Evolutionary conservation across 208 protist genomes (phyloP).

Genomic region (Polymyxa betae): DNA sequence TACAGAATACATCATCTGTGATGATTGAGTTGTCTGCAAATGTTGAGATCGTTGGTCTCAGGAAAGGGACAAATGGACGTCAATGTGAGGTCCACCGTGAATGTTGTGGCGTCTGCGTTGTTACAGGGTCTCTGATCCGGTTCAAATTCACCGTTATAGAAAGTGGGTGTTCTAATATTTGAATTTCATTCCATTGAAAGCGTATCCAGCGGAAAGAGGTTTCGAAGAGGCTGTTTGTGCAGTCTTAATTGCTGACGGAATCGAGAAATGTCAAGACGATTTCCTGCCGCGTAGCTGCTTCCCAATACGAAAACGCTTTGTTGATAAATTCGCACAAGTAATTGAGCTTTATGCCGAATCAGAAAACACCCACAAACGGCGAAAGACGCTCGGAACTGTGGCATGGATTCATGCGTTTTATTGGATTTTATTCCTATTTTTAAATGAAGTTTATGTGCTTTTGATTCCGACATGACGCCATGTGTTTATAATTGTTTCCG

Average conservation of each 20-base stretch:
- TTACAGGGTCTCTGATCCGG: neutral
- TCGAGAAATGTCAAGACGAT: neutral
- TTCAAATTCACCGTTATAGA: neutral
- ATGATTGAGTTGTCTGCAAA: neutral
- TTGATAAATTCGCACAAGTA: neutral
- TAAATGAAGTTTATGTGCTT: neutral
- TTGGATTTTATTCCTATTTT: neutral
- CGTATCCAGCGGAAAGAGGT: neutral
- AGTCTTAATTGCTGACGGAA: neutral
- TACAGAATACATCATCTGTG: too few species aligned
- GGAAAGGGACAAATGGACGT: neutral
- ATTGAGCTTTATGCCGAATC: neutral
- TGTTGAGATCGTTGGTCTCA: neutral
- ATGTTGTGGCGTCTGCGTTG: neutral
- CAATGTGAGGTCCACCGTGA: neutral
- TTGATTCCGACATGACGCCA: neutral
- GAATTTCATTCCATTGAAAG: neutral
- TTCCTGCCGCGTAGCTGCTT: neutral
- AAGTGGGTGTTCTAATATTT: neutral
- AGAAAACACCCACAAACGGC: neutral
- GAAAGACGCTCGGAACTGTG: conserved; percentile 5
- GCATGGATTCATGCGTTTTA: neutral
- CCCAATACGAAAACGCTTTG: neutral
- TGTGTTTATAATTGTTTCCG: neutral
- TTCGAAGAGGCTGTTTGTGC: neutral